Evolutionary conservation across 2,329 filamentous ascomycete genomes (phyloP).

Genomic region (Thielaviopsis punctulata): DNA sequence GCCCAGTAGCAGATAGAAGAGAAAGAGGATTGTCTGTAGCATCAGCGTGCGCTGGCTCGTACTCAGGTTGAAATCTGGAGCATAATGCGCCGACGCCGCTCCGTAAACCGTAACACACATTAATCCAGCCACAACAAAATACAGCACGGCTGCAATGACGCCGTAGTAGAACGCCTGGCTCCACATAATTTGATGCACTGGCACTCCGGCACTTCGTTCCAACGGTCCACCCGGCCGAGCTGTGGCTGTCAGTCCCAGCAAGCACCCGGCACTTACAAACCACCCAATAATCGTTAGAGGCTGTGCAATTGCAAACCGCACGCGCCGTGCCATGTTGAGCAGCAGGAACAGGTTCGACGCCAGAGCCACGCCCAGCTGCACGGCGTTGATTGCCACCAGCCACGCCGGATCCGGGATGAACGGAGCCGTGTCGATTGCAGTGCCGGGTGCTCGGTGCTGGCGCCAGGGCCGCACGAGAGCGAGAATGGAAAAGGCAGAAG

Average conservation of each 20-base stretch:
- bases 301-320: slow-evolving; percentile 67
- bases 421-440: slow-evolving; percentile 29
- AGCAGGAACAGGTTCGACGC: slow-evolving; percentile 67
- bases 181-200: slow-evolving; percentile 37
- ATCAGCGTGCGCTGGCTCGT: slow-evolving; percentile 74
- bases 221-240: slow-evolving; percentile 36
- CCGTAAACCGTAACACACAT: slow-evolving; percentile 68
- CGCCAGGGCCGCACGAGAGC: slow-evolving; percentile 72
- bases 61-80: slow-evolving; percentile 61
- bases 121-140: slow-evolving; percentile 60
- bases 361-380: slow-evolving; percentile 60
- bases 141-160: slow-evolving; percentile 61
- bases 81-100: slow-evolving; percentile 52
- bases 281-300: slow-evolving; percentile 72
- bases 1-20: slow-evolving; percentile 64
- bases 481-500: slow-evolving; percentile 75
- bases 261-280: slow-evolving; percentile 48
- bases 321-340: slow-evolving; percentile 66
- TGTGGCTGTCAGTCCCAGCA: slow-evolving; percentile 49
- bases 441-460: slow-evolving; percentile 32
- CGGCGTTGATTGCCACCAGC: slow-evolving; percentile 59
- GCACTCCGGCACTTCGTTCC: slow-evolving; percentile 16
- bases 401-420: slow-evolving; percentile 50
- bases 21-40: slow-evolving; percentile 73
- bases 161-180: slow-evolving; percentile 81